phyloP scores from a whole-genome alignment of 805 yeast genomes.

The Citeromyces matritensis region DNA sequence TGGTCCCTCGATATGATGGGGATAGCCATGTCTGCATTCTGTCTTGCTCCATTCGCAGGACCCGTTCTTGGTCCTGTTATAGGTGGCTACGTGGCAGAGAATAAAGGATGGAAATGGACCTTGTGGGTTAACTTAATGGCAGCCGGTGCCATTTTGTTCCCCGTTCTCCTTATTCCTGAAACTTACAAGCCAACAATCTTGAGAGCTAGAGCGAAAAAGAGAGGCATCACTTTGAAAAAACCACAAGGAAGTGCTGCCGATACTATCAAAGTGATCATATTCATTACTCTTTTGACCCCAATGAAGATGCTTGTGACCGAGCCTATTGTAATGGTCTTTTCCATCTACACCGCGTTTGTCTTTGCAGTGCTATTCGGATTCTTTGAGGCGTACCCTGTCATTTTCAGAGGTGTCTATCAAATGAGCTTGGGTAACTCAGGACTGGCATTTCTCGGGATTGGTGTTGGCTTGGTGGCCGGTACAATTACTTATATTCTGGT shows the following conservation, averaged over 20 bases:
- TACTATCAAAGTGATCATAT: slow-evolving; percentile 27
- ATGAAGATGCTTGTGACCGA: slow-evolving; percentile 54
- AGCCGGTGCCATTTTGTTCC: slow-evolving; percentile 38
- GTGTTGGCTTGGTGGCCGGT: slow-evolving; percentile 49
- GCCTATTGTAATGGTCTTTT: slow-evolving; percentile 60
- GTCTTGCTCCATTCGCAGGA: slow-evolving; percentile 69
- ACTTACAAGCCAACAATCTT: slow-evolving; percentile 62
- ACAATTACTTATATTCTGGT: slow-evolving; percentile 30
- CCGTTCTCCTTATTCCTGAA: slow-evolving; percentile 37
- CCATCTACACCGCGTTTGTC: slow-evolving; percentile 57
- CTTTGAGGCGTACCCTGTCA: slow-evolving; percentile 68
- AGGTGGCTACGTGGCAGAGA: slow-evolving; percentile 55
- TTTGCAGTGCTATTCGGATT: slow-evolving; percentile 70
- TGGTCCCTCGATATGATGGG: slow-evolving; percentile 57
- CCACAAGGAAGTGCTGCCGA: slow-evolving; percentile 14
- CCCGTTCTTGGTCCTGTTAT: slow-evolving; percentile 67
- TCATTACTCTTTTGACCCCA: slow-evolving; percentile 45
- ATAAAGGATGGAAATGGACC: slow-evolving; percentile 56
- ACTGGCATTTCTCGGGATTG: slow-evolving; percentile 57
- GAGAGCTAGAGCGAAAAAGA: slow-evolving; percentile 39
- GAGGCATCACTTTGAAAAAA: slow-evolving; percentile 34
- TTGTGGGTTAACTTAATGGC: slow-evolving; percentile 61
- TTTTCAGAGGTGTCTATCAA: slow-evolving; percentile 47
- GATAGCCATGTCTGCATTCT: slow-evolving; percentile 64
- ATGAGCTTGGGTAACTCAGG: slow-evolving; percentile 54